phyloP scores from a whole-genome alignment of 2,329 filamentous ascomycete species.

The Fusarium incarnatum region DNA sequence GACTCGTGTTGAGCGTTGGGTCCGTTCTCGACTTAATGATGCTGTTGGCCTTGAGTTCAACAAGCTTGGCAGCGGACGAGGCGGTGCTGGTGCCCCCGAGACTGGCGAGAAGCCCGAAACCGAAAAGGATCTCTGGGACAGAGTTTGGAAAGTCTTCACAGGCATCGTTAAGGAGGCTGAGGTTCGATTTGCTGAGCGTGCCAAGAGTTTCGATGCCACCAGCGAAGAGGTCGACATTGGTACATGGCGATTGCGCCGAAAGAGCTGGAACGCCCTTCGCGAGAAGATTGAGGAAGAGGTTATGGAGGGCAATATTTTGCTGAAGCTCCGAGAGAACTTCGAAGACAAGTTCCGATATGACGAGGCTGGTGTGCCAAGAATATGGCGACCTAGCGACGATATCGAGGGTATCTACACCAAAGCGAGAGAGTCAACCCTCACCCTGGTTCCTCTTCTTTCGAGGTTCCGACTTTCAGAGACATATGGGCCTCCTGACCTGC shows the following conservation, averaged over 20 bases:
- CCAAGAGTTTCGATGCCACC: slow-evolving; percentile 93
- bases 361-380: slow-evolving; percentile 90
- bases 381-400: slow-evolving; percentile 96
- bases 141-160: slow-evolving; percentile 89
- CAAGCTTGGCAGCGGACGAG: slow-evolving; percentile 89
- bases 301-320: slow-evolving; percentile 94
- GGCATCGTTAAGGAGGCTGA: slow-evolving; percentile 88
- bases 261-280: slow-evolving; percentile 91
- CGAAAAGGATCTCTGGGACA: slow-evolving; percentile 94
- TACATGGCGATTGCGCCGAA: slow-evolving; percentile 89
- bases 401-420: slow-evolving; percentile 96
- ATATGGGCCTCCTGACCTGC: slow-evolving; percentile 81
- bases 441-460: slow-evolving; percentile 88
- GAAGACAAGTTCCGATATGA: slow-evolving; percentile 99
- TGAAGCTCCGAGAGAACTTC: slow-evolving; percentile 97
- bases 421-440: slow-evolving; percentile 91
- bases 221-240: slow-evolving; percentile 92
- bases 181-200: slow-evolving; percentile 84
- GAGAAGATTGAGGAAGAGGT: slow-evolving; percentile 96
- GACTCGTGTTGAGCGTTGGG: slow-evolving; percentile 92
- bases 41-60: slow-evolving; percentile 95
- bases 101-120: slow-evolving; percentile 75
- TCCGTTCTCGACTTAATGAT: slow-evolving; percentile 86
- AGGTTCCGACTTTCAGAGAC: slow-evolving; percentile 83
- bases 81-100: slow-evolving; percentile 83